A percentile compares a stretch with the other conserved stretches of the same genome.
Conservation (phyloP, 805 yeast genomes). For the Ogataea nitratoaversa region DNA sequence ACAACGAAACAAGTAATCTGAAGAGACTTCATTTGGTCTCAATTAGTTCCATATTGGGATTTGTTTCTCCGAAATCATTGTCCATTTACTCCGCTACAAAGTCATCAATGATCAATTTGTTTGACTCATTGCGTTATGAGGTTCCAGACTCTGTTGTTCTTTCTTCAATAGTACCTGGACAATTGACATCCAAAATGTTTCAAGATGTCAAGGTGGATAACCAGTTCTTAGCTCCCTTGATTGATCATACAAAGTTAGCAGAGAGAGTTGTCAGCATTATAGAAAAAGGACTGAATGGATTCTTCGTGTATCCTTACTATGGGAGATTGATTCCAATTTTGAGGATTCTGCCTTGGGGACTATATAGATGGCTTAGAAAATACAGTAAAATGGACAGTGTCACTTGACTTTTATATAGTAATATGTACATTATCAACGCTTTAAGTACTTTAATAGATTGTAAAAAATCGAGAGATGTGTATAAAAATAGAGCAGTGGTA, state of each 20-base stretch:
- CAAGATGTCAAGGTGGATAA: conserved; percentile 38
- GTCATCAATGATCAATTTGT: conserved; percentile 39
- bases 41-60: conserved; percentile 45
- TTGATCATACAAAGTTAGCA: conserved; percentile 37
- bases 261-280: conserved; percentile 30
- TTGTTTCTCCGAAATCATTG: conserved; percentile 44
- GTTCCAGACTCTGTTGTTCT: conserved; percentile 28
- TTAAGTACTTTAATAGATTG: neutral
- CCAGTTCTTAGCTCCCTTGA: conserved; percentile 45
- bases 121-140: conserved; percentile 44
- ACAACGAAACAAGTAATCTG: conserved; percentile 20
- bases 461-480: neutral
- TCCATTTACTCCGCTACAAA: conserved; percentile 48
- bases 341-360: conserved; percentile 36
- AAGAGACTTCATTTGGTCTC: conserved; percentile 37
- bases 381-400: conserved; percentile 30
- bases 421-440: neutral
- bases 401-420: neutral
- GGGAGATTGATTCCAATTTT: conserved; percentile 41
- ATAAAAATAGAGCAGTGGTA: neutral
- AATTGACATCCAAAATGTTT: conserved; percentile 46
- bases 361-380: conserved; percentile 30
- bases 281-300: conserved; percentile 38
- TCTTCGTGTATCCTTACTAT: conserved; percentile 43
- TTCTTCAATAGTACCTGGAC: conserved; percentile 47